These are phyloP conservation scores for Periglandula ipomoeae DNA, from an alignment of 2,329 filamentous ascomycete genomes.

Conservation along the genomic window DNA sequence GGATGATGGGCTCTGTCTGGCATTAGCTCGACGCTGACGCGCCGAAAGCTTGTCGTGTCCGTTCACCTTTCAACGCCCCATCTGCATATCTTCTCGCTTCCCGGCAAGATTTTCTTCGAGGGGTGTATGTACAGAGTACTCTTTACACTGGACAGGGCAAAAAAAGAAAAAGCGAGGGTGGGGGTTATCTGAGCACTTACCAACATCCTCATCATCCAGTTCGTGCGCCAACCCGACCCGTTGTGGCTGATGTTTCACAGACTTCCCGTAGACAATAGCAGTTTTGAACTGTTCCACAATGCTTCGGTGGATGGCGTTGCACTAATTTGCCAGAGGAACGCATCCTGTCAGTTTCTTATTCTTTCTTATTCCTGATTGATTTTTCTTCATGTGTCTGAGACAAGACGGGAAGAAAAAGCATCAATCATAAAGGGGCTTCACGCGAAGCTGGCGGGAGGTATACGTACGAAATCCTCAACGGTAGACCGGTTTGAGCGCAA, in stretches of 20 bases:
- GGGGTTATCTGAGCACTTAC: slow-evolving; percentile 41
- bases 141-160: not conserved
- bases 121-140: not conserved
- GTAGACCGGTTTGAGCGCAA: slow-evolving; percentile 74
- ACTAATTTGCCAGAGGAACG: slow-evolving; percentile 46
- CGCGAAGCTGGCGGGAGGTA: slow-evolving; percentile 5
- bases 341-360: not conserved
- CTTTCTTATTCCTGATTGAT: not conserved
- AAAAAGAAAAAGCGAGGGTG: not conserved
- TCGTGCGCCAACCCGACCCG: slow-evolving; percentile 86
- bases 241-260: slow-evolving; percentile 97
- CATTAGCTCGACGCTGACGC: not conserved
- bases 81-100: not conserved
- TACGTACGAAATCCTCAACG: slow-evolving; percentile 90
- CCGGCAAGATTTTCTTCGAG: not conserved
- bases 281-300: slow-evolving; percentile 94
- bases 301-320: slow-evolving; percentile 92
- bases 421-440: not conserved
- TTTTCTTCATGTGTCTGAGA: not conserved
- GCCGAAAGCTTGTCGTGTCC: not conserved
- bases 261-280: slow-evolving; percentile 94
- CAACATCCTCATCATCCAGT: slow-evolving; percentile 93
- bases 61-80: not conserved
- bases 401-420: not conserved
- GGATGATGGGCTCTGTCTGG: not conserved